Conservation (phyloP, 371 early-diverging fungal genomes). For the Apophysomyces variabilis region DNA sequence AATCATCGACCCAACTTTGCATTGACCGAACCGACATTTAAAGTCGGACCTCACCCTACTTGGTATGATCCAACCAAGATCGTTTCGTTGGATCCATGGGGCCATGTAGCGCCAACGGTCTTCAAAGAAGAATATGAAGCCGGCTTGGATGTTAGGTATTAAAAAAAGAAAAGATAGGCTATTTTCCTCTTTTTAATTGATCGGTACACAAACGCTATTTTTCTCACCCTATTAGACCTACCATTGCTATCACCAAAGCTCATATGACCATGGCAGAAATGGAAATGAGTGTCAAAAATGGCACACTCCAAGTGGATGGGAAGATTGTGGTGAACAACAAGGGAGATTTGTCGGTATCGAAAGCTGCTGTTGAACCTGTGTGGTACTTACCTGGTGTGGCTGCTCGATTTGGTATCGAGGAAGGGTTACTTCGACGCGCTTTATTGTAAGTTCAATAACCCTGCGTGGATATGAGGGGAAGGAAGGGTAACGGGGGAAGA, state of each 20-base stretch:
- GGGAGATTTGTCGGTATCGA: conserved; percentile 90
- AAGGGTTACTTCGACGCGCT: conserved; percentile 82
- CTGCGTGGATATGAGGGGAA: too few relatives aligned
- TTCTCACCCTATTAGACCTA: conserved; percentile 58
- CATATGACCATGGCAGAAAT: conserved; percentile 95
- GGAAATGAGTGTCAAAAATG: conserved; percentile 73
- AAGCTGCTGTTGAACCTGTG: conserved; percentile 97
- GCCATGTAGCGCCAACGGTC: conserved; percentile 74
- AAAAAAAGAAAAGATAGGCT: neutral
- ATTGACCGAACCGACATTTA: conserved; percentile 87
- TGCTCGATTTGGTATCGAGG: conserved; percentile 86
- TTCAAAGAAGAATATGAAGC: conserved; percentile 68
- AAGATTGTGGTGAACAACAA: conserved; percentile 76
- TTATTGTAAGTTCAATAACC: conserved; percentile 68
- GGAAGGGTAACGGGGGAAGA: too few relatives aligned
- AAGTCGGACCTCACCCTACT: conserved; percentile 82
- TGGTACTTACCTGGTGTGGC: conserved; percentile 97
- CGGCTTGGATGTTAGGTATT: conserved; percentile 82
- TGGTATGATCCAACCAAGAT: conserved; percentile 92
- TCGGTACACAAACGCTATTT: neutral
- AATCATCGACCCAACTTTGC: conserved; percentile 88
- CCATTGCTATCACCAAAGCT: conserved; percentile 93
- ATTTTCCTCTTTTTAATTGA: neutral
- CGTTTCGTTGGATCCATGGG: conserved; percentile 95
- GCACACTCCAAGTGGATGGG: conserved; percentile 77